These are phyloP conservation scores for Cadophora gregata DNA, from an alignment of 2,329 filamentous ascomycete species.

Conservation along the genomic window DNA sequence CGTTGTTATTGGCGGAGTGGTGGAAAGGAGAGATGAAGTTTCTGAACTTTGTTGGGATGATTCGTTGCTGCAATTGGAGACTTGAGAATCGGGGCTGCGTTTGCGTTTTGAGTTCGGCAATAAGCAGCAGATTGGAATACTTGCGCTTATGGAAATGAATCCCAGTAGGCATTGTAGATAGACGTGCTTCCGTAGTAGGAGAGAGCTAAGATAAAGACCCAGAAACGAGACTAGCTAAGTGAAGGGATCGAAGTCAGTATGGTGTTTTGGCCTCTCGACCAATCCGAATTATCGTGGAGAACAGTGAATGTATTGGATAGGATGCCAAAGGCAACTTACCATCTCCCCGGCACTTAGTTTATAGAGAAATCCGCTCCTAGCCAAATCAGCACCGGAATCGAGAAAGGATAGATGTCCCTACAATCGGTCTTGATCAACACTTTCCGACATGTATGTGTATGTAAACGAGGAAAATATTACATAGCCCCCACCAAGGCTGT, in stretches of 20 bases:
- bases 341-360: constrained; percentile 26
- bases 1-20: not conserved
- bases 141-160: constrained; percentile 10
- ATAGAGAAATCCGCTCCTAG: constrained; percentile 29
- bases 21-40: constrained; percentile 17
- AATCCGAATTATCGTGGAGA: not conserved
- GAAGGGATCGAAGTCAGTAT: not conserved
- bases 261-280: not conserved
- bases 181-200: constrained; percentile 30
- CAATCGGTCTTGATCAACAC: constrained; percentile 24
- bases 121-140: constrained; percentile 26
- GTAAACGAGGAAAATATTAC: constrained; percentile 26
- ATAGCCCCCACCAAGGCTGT: constrained; percentile 28
- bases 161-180: constrained; percentile 29
- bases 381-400: not conserved
- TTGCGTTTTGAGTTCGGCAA: not conserved
- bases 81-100: not conserved
- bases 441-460: constrained; percentile 28
- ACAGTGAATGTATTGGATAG: not conserved
- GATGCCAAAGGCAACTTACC: not conserved
- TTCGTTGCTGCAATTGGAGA: not conserved
- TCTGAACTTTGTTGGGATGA: constrained; percentile 20
- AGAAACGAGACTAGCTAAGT: constrained; percentile 18
- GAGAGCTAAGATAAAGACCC: constrained; percentile 25
- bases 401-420: constrained; percentile 4